Evolutionary conservation across 768 basidiomycete species (phyloP).

Genomic region (Lentinus tigrinus): DNA sequence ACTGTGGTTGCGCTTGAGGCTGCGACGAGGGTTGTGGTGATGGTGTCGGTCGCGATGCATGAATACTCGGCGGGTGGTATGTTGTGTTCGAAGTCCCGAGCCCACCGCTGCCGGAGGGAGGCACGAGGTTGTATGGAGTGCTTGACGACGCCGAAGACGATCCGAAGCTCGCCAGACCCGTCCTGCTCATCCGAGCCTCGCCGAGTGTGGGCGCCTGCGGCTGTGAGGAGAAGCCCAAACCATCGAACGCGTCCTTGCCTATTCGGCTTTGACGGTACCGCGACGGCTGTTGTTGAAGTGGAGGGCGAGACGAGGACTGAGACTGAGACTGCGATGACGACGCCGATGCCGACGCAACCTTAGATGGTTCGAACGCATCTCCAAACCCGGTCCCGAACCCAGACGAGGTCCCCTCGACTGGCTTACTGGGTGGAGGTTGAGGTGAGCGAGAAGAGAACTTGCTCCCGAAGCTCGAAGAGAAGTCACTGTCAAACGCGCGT

Average conservation of each 20-base stretch:
- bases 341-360: constrained; percentile 16
- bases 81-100: constrained; percentile 25
- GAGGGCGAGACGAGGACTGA: constrained; percentile 3
- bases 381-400: constrained; percentile 47
- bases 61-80: constrained; percentile 26
- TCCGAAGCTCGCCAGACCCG: constrained; percentile 55
- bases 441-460: constrained; percentile 11
- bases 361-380: constrained; percentile 49
- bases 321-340: constrained; percentile 28
- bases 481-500: constrained; percentile 26
- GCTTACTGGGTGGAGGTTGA: not conserved
- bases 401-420: not conserved
- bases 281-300: not conserved
- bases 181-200: constrained; percentile 70
- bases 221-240: constrained; percentile 55
- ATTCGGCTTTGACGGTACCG: constrained; percentile 26
- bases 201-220: constrained; percentile 66
- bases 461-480: constrained; percentile 20
- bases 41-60: constrained; percentile 22
- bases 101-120: constrained; percentile 5
- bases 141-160: constrained; percentile 3
- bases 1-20: constrained; percentile 12
- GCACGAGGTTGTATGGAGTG: not conserved
- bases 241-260: constrained; percentile 77
- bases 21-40: constrained; percentile 14